phyloP scores from a whole-genome alignment of 306 rosid genomes.

The Quercus berberidifolia region DNA sequence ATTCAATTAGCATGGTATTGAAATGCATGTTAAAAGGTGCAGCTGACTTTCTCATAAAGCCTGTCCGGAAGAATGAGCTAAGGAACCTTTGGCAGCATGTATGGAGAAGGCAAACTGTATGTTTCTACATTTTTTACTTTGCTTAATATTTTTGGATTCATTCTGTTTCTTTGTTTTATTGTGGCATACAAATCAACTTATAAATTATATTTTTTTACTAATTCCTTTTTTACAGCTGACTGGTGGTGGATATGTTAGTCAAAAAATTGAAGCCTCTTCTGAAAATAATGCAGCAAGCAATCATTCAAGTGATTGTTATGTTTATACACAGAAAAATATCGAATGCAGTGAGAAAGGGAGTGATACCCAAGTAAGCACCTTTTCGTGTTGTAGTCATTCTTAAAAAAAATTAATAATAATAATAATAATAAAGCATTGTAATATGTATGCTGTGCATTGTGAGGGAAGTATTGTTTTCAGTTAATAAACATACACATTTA shows the following conservation, averaged over 20 bases:
- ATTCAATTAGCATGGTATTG: conserved; percentile 76
- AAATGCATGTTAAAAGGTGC: conserved; percentile 94
- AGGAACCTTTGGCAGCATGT: conserved; percentile 98
- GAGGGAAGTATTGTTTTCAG: too few relatives aligned
- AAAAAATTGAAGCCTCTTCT: conserved; percentile 66
- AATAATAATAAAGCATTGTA: neutral
- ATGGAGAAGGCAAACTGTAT: conserved; percentile 93
- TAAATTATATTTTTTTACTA: too few relatives aligned
- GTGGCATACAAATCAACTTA: too few relatives aligned
- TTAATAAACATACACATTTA: too few relatives aligned
- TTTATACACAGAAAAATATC: conserved; percentile 48
- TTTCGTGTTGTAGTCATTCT: neutral
- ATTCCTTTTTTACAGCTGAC: conserved; percentile 34
- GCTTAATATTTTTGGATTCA: conserved; percentile 3
- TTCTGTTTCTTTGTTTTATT: conserved; percentile 20
- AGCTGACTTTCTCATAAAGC: conserved; percentile 94
- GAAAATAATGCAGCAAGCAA: conserved; percentile 74
- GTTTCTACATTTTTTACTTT: neutral
- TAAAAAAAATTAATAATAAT: neutral
- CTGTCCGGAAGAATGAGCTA: conserved; percentile 83
- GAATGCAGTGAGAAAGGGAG: conserved; percentile 76
- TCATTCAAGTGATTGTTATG: conserved; percentile 57
- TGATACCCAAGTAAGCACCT: conserved; percentile 77
- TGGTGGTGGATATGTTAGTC: conserved; percentile 32
- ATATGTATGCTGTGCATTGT: neutral